phyloP scores from a whole-genome alignment of 2,329 filamentous ascomycete genomes.

The Penicillium paneum region DNA sequence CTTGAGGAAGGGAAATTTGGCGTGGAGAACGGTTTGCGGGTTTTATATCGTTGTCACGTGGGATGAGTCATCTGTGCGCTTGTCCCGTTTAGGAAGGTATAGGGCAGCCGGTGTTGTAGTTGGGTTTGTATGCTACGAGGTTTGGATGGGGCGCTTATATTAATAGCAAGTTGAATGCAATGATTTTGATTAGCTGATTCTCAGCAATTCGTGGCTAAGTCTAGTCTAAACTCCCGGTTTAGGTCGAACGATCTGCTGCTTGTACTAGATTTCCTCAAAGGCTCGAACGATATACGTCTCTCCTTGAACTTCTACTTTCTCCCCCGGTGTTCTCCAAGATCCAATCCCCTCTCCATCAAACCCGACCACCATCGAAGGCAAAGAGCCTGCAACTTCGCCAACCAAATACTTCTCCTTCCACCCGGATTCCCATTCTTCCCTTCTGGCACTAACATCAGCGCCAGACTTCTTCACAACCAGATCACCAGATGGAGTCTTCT shows the following conservation, averaged over 20 bases:
- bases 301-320: constrained; percentile 19
- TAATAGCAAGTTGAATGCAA: too few relatives aligned
- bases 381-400: constrained; percentile 6
- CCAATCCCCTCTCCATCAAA: constrained; percentile 13
- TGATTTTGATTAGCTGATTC: not conserved
- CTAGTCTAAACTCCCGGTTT: not conserved
- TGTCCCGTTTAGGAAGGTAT: constrained; percentile 4
- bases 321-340: constrained; percentile 17
- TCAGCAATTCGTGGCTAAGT: too few relatives aligned
- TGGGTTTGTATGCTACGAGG: not conserved
- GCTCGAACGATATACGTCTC: constrained; percentile 25
- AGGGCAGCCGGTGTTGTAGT: not conserved
- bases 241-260: not conserved
- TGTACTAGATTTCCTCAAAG: constrained; percentile 22
- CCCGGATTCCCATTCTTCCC: constrained; percentile 27
- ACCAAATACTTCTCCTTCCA: constrained; percentile 22
- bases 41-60: constrained; percentile 12
- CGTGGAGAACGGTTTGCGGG: constrained; percentile 1
- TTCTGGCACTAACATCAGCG: constrained; percentile 26
- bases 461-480: constrained; percentile 22
- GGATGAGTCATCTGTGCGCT: constrained; percentile 13
- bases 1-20: constrained; percentile 49
- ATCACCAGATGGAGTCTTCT: constrained; percentile 5
- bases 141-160: not conserved
- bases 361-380: constrained; percentile 24